Base-by-base conservation (phyloP, 2,329 filamentous ascomycete species). In the Myotisia sp. region DNA sequence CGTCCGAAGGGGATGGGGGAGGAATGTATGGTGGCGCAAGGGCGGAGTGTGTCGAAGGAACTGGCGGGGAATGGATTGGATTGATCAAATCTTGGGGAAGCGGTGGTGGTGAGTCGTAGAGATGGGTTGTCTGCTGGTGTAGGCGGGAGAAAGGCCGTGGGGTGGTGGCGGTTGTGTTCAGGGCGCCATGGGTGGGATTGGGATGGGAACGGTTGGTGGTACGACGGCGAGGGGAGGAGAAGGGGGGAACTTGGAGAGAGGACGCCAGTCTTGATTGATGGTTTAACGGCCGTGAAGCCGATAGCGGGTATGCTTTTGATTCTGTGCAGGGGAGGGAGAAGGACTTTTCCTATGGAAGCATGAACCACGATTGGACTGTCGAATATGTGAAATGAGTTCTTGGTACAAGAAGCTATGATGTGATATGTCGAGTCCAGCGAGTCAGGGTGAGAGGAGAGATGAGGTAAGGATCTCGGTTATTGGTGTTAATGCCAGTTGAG, bases 1-100 rank as follows among this genome's bases (percentile, higher is more conserved):
- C 29, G 12, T 10, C 42, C 14, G 42, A 33, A 6, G 47, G 38
- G n/a, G 44, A 46, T 12, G 53, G 38, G 29, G 48, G 47, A 16
- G 29, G 34, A 9, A 29, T 16, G 19, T n/a, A 14, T 10, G 16
- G 22, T 8, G 18, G 30, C 6, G 27, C 24, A 29, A 30, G n/a
- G 29, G 33, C 22, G 26, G 26, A 4, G 22, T 24, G 22, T 10
- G 16, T 9, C 17, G 5, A 27, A 20, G 33, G 21, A 14, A 39
- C 22, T 17, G 30, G 29, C 13, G 32, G 3, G 24, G 37, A 32
- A n/a, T n/a, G n/a, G n/a, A n/a, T n/a, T n/a, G n/a, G n/a, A n/a
- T n/a, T n/a, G n/a, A n/a, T n/a, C n/a, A n/a, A n/a, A n/a, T n/a
- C 4, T 30, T 38, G 36, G 32, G 33, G 34, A 29, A 19, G 19